Evolutionary conservation across 2,329 filamentous ascomycete genomes (phyloP).

Genomic region (Podosphaera leucotricha): DNA sequence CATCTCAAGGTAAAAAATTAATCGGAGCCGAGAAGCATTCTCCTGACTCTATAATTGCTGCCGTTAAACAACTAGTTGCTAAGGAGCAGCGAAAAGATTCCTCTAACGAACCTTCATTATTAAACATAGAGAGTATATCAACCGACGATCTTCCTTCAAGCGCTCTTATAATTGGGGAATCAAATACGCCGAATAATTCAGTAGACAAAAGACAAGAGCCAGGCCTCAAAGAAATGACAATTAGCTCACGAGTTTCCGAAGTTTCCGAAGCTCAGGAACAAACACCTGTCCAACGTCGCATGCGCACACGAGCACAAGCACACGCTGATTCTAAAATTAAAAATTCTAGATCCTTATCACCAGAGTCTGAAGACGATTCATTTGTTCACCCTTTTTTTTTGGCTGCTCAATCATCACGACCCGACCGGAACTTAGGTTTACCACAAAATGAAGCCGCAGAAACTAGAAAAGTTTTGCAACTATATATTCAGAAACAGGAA

Average conservation of each 20-base stretch:
- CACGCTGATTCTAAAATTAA: constrained; percentile 19
- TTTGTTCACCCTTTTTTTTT: constrained; percentile 54
- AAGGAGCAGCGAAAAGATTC: neutral
- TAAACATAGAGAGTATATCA: neutral
- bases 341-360: constrained; percentile 17
- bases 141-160: neutral
- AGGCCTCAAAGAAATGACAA: neutral
- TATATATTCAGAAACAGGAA: constrained; percentile 70
- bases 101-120: no score
- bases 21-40: constrained; percentile 1
- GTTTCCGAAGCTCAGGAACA: constrained; percentile 17
- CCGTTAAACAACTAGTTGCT: constrained; percentile 1
- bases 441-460: constrained; percentile 56
- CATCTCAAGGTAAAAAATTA: constrained; percentile 8
- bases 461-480: constrained; percentile 44
- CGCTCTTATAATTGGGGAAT: neutral
- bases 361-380: constrained; percentile 24
- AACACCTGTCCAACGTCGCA: constrained; percentile 23
- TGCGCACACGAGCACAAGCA: constrained; percentile 30
- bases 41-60: constrained; percentile 1
- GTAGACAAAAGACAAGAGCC: neutral
- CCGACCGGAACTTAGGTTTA: constrained; percentile 48
- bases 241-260: neutral
- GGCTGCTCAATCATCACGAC: constrained; percentile 33
- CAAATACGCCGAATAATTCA: neutral